Evolutionary conservation across 495 filamentous ascomycete genomes (phyloP).

Genomic region (Aspergillus ostianus): DNA sequence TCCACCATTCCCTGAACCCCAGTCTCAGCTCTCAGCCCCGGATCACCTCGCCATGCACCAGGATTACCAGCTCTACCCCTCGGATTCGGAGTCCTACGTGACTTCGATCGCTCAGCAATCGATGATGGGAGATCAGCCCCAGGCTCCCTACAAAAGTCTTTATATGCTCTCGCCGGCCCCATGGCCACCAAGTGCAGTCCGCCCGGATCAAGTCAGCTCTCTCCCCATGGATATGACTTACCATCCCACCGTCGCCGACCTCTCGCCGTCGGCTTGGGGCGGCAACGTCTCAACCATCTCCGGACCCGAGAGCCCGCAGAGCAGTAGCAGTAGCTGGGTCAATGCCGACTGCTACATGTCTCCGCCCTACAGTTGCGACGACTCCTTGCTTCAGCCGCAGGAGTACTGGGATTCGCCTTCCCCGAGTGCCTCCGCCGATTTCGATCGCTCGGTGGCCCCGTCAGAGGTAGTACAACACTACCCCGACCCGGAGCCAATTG

Average conservation of each 20-base stretch:
- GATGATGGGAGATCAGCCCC: neutral
- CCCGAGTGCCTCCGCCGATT: slow-evolving; percentile 16
- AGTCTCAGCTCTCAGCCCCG: slow-evolving; percentile 3
- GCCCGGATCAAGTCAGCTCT: neutral
- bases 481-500: slow-evolving; percentile 11
- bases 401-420: slow-evolving; percentile 20
- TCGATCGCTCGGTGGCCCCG: slow-evolving; percentile 14
- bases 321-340: slow-evolving; percentile 14
- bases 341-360: slow-evolving; percentile 25
- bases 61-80: slow-evolving; percentile 9
- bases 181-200: neutral
- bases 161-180: neutral
- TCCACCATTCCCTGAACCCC: slow-evolving; percentile 1
- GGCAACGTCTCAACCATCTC: slow-evolving; percentile 22
- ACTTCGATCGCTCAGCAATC: neutral
- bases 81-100: neutral
- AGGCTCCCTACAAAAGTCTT: neutral
- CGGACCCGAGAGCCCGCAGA: slow-evolving; percentile 24
- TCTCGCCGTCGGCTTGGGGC: slow-evolving; percentile 17
- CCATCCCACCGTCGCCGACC: slow-evolving; percentile 12
- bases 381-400: slow-evolving; percentile 14
- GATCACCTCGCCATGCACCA: slow-evolving; percentile 2
- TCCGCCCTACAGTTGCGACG: slow-evolving; percentile 22
- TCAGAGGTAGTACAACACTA: slow-evolving; percentile 5
- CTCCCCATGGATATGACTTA: neutral